Percentiles rank a stretch among this genome's conserved stretches.
Evolutionary conservation across 2,329 filamentous ascomycete genomes (phyloP).

Genomic region (Aspergillus fischeri): DNA sequence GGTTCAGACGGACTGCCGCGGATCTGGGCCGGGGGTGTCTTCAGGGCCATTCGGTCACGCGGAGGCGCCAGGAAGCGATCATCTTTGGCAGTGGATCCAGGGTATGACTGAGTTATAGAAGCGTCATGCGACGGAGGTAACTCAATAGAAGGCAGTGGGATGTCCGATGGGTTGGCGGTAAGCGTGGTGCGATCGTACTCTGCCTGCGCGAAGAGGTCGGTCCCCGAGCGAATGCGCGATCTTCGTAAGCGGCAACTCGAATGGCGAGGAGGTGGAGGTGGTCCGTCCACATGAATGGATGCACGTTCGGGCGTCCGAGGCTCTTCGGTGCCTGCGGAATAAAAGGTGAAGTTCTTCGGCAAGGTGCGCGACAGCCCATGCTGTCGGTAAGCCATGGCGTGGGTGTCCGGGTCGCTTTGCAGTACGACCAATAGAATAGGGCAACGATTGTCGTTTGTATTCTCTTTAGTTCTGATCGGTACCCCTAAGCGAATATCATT

Average conservation of each 20-base stretch:
- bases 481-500: not conserved
- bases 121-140: constrained; percentile 27
- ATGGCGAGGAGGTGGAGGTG: constrained; percentile 44
- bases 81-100: constrained; percentile 24
- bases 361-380: constrained; percentile 42
- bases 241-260: constrained; percentile 40
- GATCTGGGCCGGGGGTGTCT: constrained; percentile 45
- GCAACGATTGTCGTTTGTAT: not conserved
- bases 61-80: constrained; percentile 39
- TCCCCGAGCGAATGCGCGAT: constrained; percentile 36
- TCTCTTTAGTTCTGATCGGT: not conserved
- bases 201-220: constrained; percentile 31
- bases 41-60: constrained; percentile 34
- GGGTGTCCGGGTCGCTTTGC: not conserved
- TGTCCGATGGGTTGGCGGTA: constrained; percentile 31
- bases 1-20: constrained; percentile 33
- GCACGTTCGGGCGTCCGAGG: constrained; percentile 43
- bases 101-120: constrained; percentile 21
- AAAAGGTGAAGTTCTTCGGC: constrained; percentile 45
- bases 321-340: constrained; percentile 29
- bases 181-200: constrained; percentile 33
- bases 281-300: constrained; percentile 35
- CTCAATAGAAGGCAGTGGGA: constrained; percentile 43
- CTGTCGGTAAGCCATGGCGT: constrained; percentile 37
- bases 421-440: not conserved